Conservation (phyloP, 2,329 filamentous ascomycete genomes). For the Emmonsiellopsis sp. region DNA sequence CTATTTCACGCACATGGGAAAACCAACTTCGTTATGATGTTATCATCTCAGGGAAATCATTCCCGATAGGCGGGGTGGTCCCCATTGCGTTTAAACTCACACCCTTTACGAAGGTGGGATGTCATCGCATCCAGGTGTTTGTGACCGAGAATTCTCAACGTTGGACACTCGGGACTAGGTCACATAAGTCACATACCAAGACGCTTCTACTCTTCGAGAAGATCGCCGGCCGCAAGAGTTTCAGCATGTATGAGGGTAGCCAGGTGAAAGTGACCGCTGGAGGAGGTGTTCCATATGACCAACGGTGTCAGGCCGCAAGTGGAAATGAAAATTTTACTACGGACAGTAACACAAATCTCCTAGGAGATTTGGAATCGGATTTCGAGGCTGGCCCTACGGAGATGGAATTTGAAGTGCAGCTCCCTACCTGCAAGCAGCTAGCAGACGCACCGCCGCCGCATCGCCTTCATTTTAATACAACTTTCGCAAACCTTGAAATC, state of each 20-base stretch:
- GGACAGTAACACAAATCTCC: constrained; percentile 55
- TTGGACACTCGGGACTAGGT: constrained; percentile 74
- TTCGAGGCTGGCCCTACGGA: constrained; percentile 77
- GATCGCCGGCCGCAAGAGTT: constrained; percentile 65
- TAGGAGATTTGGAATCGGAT: constrained; percentile 72
- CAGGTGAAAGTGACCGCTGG: constrained; percentile 68
- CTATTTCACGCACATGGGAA: constrained; percentile 88
- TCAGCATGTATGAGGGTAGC: constrained; percentile 63
- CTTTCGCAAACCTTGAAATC: constrained; percentile 87
- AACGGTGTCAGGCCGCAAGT: constrained; percentile 45
- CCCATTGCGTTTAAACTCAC: constrained; percentile 92
- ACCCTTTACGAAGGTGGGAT: constrained; percentile 83
- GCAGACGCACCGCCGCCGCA: constrained; percentile 55
- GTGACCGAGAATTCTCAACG: constrained; percentile 88
- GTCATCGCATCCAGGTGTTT: constrained; percentile 84
- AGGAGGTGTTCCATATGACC: constrained; percentile 63
- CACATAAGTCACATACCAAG: constrained; percentile 73
- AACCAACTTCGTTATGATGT: constrained; percentile 94
- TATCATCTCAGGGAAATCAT: constrained; percentile 90
- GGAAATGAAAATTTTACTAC: constrained; percentile 45
- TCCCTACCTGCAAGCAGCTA: constrained; percentile 83
- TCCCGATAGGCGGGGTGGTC: constrained; percentile 76
- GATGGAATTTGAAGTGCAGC: constrained; percentile 87
- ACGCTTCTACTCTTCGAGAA: constrained; percentile 87
- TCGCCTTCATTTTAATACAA: constrained; percentile 78